A percentile compares a stretch with the other conserved stretches of the same genome.
Conservation (phyloP, 305 asterid genomes). For the Rubia balearica region DNA sequence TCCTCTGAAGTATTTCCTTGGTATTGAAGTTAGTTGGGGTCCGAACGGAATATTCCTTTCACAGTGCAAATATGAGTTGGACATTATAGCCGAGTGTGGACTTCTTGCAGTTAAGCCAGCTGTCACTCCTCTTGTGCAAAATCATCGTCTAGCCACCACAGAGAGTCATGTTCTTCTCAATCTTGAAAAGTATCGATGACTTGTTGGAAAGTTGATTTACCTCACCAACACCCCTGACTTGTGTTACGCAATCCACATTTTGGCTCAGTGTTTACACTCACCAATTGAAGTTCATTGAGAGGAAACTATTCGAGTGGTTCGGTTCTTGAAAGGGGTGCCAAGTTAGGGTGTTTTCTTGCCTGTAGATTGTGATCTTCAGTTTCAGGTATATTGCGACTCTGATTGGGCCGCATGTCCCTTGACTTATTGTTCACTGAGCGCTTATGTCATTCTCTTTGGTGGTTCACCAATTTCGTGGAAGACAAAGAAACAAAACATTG, state of each 20-base stretch:
- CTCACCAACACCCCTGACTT: not conserved
- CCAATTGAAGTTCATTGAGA: not conserved
- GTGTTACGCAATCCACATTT: not conserved
- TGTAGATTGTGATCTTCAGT: not conserved
- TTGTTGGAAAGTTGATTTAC: slow-evolving; percentile 6
- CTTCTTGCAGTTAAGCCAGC: not conserved
- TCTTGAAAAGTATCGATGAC: not conserved
- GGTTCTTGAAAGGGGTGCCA: not conserved
- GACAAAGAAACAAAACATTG: slow-evolving; percentile 6
- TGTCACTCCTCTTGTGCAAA: not conserved
- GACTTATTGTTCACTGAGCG: not conserved
- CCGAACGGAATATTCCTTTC: no score
- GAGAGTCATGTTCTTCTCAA: not conserved
- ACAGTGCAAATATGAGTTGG: slow-evolving; percentile 1
- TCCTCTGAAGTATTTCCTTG: no score
- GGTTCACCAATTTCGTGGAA: slow-evolving; percentile 1
- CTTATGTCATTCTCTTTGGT: not conserved
- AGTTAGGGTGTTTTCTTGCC: slow-evolving; percentile 1
- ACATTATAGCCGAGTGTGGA: not conserved
- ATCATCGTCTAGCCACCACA: not conserved
- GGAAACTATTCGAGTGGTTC: not conserved
- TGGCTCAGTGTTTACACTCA: not conserved
- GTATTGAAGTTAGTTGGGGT: no score
- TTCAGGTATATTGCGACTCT: not conserved
- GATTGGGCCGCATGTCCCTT: slow-evolving; percentile 4